Conservation (phyloP, 2,329 filamentous ascomycete genomes). For the Penicillium sclerotigenum region DNA sequence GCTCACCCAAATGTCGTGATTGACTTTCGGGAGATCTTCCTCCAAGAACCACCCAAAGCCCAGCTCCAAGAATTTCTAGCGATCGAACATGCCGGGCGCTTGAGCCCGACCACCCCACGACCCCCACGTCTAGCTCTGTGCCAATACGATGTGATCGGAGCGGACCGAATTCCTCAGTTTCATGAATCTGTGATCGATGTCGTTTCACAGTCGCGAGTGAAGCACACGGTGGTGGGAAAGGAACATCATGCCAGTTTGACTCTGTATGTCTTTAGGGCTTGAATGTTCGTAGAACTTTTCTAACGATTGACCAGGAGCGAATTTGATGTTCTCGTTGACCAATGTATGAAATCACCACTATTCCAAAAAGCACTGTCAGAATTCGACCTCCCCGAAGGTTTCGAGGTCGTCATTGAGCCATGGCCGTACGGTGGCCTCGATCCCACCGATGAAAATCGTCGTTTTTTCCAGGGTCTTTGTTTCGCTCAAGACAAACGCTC, state of each 20-base stretch:
- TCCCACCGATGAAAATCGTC: conserved; percentile 44
- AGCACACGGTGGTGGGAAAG: conserved; percentile 48
- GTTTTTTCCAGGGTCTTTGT: conserved; percentile 54
- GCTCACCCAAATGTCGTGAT: conserved; percentile 32
- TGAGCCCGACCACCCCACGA: conserved; percentile 41
- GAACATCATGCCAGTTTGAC: conserved; percentile 50
- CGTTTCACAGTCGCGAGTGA: conserved; percentile 40
- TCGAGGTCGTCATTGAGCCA: conserved; percentile 55
- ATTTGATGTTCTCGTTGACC: conserved; percentile 48
- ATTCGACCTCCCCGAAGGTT: conserved; percentile 54
- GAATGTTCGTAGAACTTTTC: neutral
- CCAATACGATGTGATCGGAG: conserved; percentile 56
- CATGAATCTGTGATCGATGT: conserved; percentile 55
- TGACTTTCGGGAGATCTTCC: conserved; percentile 51
- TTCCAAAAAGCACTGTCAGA: conserved; percentile 53
- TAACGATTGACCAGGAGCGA: conserved; percentile 36
- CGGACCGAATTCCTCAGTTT: conserved; percentile 52
- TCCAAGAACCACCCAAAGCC: conserved; percentile 51
- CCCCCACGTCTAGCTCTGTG: conserved; percentile 53
- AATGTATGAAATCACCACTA: conserved; percentile 51
- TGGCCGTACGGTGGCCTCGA: conserved; percentile 58
- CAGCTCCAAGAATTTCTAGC: conserved; percentile 49
- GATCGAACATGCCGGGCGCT: conserved; percentile 47
- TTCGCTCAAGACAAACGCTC: conserved; percentile 46
- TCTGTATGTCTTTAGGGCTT: conserved; percentile 29